These are phyloP conservation scores for Solanum etuberosum DNA, from an alignment of 257 asterid species.

Conservation along the genomic window DNA sequence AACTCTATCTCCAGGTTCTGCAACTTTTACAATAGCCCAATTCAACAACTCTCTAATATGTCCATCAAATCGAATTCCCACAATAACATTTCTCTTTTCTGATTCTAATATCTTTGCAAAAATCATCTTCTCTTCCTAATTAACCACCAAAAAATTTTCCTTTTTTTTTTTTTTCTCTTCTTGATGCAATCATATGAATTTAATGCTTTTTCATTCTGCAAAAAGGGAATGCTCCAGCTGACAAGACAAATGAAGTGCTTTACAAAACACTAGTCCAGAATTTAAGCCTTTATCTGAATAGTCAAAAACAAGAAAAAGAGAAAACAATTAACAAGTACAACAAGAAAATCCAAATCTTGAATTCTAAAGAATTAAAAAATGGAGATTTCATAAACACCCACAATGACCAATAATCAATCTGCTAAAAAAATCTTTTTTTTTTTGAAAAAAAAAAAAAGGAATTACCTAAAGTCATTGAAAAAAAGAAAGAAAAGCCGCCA, in stretches of 20 bases:
- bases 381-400: constrained; percentile 4
- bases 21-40: constrained; percentile 84
- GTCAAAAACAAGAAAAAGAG: not conserved
- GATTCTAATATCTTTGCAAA: constrained; percentile 19
- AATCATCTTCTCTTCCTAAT: constrained; percentile 29
- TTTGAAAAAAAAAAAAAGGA: no score
- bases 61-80: constrained; percentile 67
- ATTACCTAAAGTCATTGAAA: constrained; percentile 51
- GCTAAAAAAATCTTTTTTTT: not conserved
- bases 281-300: not conserved
- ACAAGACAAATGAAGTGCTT: constrained; percentile 13
- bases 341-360: constrained; percentile 34
- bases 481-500: constrained; percentile 36
- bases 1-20: constrained; percentile 67
- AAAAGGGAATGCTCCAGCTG: constrained; percentile 8
- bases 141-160: not conserved
- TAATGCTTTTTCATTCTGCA: not conserved
- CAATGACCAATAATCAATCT: not conserved
- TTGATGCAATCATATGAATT: constrained; percentile 9
- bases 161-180: not conserved
- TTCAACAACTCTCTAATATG: constrained; percentile 60
- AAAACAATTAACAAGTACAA: constrained; percentile 20
- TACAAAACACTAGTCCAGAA: constrained; percentile 16
- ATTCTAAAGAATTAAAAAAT: constrained; percentile 18
- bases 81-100: constrained; percentile 51